These are phyloP conservation scores for Ceratocystis variospora DNA, from an alignment of 2,329 filamentous ascomycete genomes.

Conservation along the genomic window DNA sequence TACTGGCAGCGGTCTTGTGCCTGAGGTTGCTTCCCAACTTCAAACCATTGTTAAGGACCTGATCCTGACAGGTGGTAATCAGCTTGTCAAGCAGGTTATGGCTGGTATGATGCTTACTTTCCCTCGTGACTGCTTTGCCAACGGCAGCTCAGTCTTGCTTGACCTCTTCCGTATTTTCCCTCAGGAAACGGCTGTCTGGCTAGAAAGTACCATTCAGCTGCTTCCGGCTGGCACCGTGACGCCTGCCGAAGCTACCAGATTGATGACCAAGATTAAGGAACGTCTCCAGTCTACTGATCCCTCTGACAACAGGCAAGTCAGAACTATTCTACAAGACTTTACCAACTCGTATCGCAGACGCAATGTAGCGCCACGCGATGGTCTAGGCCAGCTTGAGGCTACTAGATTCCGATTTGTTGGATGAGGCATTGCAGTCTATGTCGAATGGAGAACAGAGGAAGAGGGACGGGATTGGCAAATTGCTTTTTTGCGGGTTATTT, in stretches of 20 bases:
- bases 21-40: slow-evolving; percentile 52
- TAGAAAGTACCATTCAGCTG: slow-evolving; percentile 69
- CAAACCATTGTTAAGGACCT: slow-evolving; percentile 60
- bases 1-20: slow-evolving; percentile 43
- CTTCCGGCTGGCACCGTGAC: slow-evolving; percentile 72
- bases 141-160: slow-evolving; percentile 84
- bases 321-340: slow-evolving; percentile 83
- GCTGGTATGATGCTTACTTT: slow-evolving; percentile 99
- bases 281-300: slow-evolving; percentile 52
- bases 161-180: slow-evolving; percentile 80
- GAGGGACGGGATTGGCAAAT: not conserved
- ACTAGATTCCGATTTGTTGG: slow-evolving; percentile 68
- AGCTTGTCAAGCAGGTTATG: slow-evolving; percentile 74
- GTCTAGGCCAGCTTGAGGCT: slow-evolving; percentile 74
- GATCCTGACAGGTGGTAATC: slow-evolving; percentile 54
- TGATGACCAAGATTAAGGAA: slow-evolving; percentile 69
- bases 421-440: slow-evolving; percentile 19
- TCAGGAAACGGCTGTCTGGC: slow-evolving; percentile 64
- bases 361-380: slow-evolving; percentile 90
- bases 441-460: not conserved
- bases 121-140: slow-evolving; percentile 85
- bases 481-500: slow-evolving; percentile 18
- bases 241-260: slow-evolving; percentile 61
- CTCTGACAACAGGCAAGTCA: slow-evolving; percentile 57
- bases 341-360: slow-evolving; percentile 86